Percentiles rank a stretch among this genome's conserved stretches.
Conservation (phyloP, 2,329 filamentous ascomycete species). For the Geoglossum cookeanum region DNA sequence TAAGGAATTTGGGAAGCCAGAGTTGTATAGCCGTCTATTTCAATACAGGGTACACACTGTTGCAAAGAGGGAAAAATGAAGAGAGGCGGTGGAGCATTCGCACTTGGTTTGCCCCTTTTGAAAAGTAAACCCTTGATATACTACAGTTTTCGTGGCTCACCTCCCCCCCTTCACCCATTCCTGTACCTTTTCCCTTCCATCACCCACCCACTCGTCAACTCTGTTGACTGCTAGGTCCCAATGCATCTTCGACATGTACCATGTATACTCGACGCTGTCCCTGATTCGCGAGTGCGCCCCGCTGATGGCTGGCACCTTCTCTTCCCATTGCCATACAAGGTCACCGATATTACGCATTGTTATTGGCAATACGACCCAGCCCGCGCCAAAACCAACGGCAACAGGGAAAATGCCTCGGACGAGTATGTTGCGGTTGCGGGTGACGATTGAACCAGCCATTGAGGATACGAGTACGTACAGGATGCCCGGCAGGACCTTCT, state of each 20-base stretch:
- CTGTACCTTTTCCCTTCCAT: conserved; percentile 60
- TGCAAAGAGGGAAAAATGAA: background rate
- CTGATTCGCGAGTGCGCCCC: conserved; percentile 60
- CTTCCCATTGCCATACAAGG: conserved; percentile 81
- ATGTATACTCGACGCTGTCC: conserved; percentile 47
- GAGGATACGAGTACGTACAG: conserved; percentile 86
- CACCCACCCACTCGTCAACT: conserved; percentile 63
- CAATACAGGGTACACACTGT: background rate
- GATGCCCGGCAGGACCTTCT: conserved; percentile 72
- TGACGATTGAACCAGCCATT: conserved; percentile 87
- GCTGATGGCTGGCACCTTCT: conserved; percentile 64
- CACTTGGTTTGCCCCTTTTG: background rate
- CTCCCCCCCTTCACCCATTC: conserved; percentile 83
- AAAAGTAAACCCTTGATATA: background rate
- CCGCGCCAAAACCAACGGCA: conserved; percentile 62
- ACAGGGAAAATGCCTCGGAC: conserved; percentile 60
- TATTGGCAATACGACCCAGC: conserved; percentile 67
- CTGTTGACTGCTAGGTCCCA: conserved; percentile 48
- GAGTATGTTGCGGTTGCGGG: conserved; percentile 70
- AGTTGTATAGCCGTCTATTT: background rate
- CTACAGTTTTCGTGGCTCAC: conserved; percentile 24
- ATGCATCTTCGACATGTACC: conserved; percentile 57
- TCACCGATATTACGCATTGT: conserved; percentile 81
- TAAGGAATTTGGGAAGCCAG: background rate
- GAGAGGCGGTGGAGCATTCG: background rate